phyloP scores from a whole-genome alignment of 2,329 filamentous ascomycete genomes.

The Raffaelea deltoideospora region DNA sequence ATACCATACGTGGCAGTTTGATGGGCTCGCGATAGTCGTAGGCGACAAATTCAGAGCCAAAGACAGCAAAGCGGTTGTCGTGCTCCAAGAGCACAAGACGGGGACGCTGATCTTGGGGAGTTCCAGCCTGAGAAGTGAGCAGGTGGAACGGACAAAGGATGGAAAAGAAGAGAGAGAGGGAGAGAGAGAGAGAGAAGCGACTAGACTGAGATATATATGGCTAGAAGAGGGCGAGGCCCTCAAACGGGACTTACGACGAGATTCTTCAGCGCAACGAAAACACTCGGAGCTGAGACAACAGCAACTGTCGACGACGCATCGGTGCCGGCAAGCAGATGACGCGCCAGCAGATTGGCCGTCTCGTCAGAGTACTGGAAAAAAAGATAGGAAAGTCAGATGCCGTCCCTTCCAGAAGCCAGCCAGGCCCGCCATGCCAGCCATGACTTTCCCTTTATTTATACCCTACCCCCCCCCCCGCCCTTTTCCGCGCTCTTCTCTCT shows the following conservation, averaged over 20 bases:
- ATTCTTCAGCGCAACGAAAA: constrained; percentile 64
- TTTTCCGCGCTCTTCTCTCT: too few relatives aligned
- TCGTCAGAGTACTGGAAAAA: constrained; percentile 49
- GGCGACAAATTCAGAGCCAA: constrained; percentile 50
- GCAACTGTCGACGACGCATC: constrained; percentile 41
- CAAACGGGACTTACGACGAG: constrained; percentile 6
- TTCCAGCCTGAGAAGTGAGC: background rate
- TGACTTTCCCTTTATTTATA: too few relatives aligned
- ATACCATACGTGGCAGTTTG: constrained; percentile 45
- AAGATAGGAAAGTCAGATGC: background rate
- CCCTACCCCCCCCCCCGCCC: too few relatives aligned
- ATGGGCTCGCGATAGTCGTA: constrained; percentile 62
- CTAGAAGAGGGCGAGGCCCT: background rate
- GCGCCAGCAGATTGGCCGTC: constrained; percentile 49
- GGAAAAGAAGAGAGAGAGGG: too few relatives aligned
- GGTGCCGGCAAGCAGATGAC: constrained; percentile 47
- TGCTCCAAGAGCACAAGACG: constrained; percentile 56
- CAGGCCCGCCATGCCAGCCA: background rate
- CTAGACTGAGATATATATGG: too few relatives aligned
- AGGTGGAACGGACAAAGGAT: too few relatives aligned
- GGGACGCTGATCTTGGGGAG: constrained; percentile 20
- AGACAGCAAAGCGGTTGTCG: constrained; percentile 58
- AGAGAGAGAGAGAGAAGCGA: background rate
- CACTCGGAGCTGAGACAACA: constrained; percentile 60
- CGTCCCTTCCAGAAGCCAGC: background rate